phyloP scores from a whole-genome alignment of 2,329 filamentous ascomycete genomes.

The Aspergillus clavatus region DNA sequence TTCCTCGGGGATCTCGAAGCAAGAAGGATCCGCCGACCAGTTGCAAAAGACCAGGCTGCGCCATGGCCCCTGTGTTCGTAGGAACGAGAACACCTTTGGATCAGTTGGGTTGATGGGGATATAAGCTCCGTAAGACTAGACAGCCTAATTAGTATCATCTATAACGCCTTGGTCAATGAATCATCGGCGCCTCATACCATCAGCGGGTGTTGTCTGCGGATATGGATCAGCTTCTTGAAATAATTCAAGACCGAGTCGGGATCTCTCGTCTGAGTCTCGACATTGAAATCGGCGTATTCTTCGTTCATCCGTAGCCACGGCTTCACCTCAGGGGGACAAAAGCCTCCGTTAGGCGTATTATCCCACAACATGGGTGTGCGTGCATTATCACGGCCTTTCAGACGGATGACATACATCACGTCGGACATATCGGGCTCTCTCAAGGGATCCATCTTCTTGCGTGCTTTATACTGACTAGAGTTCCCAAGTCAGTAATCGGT shows the following conservation, averaged over 20 bases:
- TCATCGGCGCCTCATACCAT: too few relatives aligned
- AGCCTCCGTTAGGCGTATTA: constrained; percentile 53
- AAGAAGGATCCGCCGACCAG: constrained; percentile 5
- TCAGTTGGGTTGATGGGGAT: constrained; percentile 13
- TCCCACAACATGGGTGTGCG: constrained; percentile 65
- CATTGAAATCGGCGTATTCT: constrained; percentile 56
- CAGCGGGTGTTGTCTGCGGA: constrained; percentile 49
- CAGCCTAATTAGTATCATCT: too few relatives aligned
- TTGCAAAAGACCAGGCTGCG: constrained; percentile 12
- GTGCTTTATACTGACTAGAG: constrained; percentile 10
- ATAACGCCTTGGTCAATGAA: too few relatives aligned
- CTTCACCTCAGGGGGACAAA: constrained; percentile 42
- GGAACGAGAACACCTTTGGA: constrained; percentile 13
- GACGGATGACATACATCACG: constrained; percentile 11
- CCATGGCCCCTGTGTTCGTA: constrained; percentile 14
- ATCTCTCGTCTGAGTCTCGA: constrained; percentile 32
- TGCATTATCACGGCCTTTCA: constrained; percentile 53
- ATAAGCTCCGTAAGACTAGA: constrained; percentile 15
- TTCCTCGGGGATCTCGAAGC: constrained; percentile 10
- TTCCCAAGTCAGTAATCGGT: not conserved
- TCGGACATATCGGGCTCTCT: constrained; percentile 14
- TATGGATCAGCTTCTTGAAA: constrained; percentile 51
- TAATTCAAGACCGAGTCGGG: constrained; percentile 50
- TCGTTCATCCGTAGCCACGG: constrained; percentile 65
- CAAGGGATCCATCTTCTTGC: constrained; percentile 9